Conservation (phyloP, 106 monocot genomes). For the Dioscorea alata region DNA sequence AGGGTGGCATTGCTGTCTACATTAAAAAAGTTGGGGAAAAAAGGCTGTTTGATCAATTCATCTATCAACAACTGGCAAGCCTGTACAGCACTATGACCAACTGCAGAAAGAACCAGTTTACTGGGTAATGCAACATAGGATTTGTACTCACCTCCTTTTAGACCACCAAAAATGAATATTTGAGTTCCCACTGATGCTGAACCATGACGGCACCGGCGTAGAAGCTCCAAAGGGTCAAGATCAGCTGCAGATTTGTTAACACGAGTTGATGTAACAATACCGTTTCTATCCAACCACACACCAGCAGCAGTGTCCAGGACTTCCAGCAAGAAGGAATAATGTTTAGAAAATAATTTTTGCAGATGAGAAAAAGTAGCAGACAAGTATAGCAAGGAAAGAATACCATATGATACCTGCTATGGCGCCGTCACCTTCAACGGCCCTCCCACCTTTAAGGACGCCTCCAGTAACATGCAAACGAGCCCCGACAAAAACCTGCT, state of each 20-base stretch:
- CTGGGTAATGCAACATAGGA: no score
- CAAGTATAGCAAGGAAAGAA: neutral
- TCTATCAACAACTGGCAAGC: no score
- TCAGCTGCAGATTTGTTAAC: conserved; percentile 47
- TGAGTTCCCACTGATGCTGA: conserved; percentile 64
- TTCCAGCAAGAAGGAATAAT: conserved; percentile 28
- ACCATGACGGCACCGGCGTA: conserved; percentile 96
- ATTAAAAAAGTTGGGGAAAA: no score
- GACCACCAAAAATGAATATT: conserved; percentile 81
- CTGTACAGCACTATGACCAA: no score
- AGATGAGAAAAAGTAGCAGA: conserved; percentile 1
- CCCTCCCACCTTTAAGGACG: conserved; percentile 73
- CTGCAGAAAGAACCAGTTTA: no score
- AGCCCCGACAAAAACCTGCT: conserved; percentile 95
- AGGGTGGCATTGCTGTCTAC: no score
- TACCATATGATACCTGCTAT: conserved; percentile 60
- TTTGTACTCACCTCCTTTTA: conserved; percentile 70
- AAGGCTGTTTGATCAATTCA: no score
- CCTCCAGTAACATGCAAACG: conserved; percentile 99
- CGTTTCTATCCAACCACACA: conserved; percentile 92
- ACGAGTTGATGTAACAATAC: conserved; percentile 64
- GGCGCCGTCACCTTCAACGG: conserved; percentile 73
- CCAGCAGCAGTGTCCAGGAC: conserved; percentile 99
- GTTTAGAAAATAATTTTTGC: conserved; percentile 1
- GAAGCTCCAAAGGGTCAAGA: conserved; percentile 65